phyloP scores from a whole-genome alignment of 2,329 filamentous ascomycete genomes.

The Ascochyta rabiei region DNA sequence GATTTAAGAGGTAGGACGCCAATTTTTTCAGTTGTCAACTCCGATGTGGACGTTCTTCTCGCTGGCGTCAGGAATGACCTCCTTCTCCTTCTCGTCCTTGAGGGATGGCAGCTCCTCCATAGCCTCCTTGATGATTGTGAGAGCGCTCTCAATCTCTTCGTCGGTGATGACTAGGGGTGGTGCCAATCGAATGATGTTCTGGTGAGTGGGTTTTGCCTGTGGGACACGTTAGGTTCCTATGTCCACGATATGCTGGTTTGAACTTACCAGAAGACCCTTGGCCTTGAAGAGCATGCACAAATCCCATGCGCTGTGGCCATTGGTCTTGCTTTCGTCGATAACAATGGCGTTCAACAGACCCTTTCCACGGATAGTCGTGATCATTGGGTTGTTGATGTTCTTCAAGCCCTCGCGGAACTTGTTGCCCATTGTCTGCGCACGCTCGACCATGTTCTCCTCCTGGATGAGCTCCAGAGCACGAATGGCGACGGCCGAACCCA shows the following conservation, averaged over 20 bases:
- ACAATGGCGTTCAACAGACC: conserved; percentile 94
- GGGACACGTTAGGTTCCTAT: conserved; percentile 33
- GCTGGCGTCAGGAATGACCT: conserved; percentile 59
- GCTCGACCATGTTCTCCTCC: conserved; percentile 86
- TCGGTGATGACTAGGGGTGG: conserved; percentile 94
- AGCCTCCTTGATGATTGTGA: conserved; percentile 81
- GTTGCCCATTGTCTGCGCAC: conserved; percentile 79
- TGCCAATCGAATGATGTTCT: conserved; percentile 98
- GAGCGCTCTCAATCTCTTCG: conserved; percentile 76
- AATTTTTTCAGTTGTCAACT: conserved; percentile 58
- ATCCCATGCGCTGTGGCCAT: conserved; percentile 92
- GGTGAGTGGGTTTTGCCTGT: conserved; percentile 96
- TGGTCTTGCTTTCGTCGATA: conserved; percentile 87
- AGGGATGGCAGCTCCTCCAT: conserved; percentile 78
- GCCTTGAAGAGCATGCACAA: conserved; percentile 93
- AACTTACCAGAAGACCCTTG: conserved; percentile 86
- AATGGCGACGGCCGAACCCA: conserved; percentile 94
- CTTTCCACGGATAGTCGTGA: conserved; percentile 85
- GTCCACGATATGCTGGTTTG: conserved; percentile 45
- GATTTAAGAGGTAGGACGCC: background rate
- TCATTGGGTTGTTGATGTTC: conserved; percentile 78
- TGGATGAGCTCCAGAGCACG: conserved; percentile 91
- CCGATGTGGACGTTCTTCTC: conserved; percentile 68
- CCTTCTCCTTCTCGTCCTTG: conserved; percentile 59
- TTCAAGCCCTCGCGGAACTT: conserved; percentile 80